phyloP scores from a whole-genome alignment of 2,329 filamentous ascomycete species.

The Talaromyces albobiverticillius region DNA sequence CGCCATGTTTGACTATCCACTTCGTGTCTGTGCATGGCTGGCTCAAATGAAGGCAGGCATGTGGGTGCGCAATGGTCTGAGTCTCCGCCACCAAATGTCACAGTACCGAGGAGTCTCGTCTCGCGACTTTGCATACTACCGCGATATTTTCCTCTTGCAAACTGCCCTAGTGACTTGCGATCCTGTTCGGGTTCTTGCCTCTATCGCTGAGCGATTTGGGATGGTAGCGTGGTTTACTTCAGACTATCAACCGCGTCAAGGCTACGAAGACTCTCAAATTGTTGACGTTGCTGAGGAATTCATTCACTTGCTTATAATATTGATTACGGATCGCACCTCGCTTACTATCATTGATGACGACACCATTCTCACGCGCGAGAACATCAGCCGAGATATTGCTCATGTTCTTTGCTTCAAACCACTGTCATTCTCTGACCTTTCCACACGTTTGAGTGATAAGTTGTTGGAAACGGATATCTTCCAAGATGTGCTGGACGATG shows the following conservation, averaged over 20 bases:
- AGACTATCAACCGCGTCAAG: constrained; percentile 69
- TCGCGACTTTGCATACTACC: constrained; percentile 87
- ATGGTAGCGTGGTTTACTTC: constrained; percentile 85
- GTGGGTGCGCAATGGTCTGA: constrained; percentile 98
- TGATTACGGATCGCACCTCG: constrained; percentile 83
- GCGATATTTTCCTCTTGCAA: constrained; percentile 91
- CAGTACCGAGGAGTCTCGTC: constrained; percentile 88
- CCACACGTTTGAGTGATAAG: constrained; percentile 79
- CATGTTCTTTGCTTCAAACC: constrained; percentile 97
- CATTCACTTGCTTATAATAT: constrained; percentile 84
- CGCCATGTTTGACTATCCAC: constrained; percentile 85
- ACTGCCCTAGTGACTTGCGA: constrained; percentile 85
- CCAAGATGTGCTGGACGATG: constrained; percentile 76
- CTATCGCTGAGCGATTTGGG: constrained; percentile 87
- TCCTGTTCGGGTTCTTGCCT: constrained; percentile 77
- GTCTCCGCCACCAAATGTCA: constrained; percentile 88
- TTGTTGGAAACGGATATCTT: constrained; percentile 88
- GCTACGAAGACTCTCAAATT: constrained; percentile 82
- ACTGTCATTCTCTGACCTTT: constrained; percentile 89
- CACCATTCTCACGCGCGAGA: constrained; percentile 57
- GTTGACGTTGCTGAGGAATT: constrained; percentile 95
- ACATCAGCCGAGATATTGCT: constrained; percentile 83
- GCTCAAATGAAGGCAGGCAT: constrained; percentile 97
- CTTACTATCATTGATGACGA: constrained; percentile 48
- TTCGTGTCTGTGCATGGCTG: constrained; percentile 92